Percentiles rank a stretch among this genome's conserved stretches.
These are phyloP conservation scores for Triticum aestivum DNA, from an alignment of 176 grass and related monocot species.

Conservation along the genomic window DNA sequence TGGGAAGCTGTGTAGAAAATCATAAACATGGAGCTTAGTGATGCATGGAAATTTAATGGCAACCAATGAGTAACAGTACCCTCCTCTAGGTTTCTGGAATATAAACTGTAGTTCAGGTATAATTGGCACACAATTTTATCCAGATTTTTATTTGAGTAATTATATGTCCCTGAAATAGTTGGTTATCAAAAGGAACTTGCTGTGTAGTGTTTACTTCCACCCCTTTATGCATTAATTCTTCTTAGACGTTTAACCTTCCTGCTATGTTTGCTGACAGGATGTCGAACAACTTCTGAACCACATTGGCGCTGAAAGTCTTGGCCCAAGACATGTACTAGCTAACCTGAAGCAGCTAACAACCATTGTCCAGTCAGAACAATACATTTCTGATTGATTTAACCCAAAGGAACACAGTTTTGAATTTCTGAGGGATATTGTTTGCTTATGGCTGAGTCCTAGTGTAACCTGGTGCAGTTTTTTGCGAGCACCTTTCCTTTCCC, in stretches of 20 bases:
- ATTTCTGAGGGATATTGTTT: constrained; percentile 16
- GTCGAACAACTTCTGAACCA: constrained; percentile 91
- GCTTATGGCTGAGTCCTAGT: constrained; percentile 16
- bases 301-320: constrained; percentile 78
- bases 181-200: neutral
- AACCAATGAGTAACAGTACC: neutral
- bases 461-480: constrained; percentile 42
- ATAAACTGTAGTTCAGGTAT: neutral
- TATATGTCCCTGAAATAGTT: neutral
- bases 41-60: neutral
- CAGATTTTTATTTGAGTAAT: neutral
- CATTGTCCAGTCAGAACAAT: constrained; percentile 70
- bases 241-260: neutral
- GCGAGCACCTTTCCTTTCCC: constrained; percentile 23
- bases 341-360: constrained; percentile 85
- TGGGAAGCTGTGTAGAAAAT: neutral
- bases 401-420: constrained; percentile 7
- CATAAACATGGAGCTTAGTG: neutral
- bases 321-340: constrained; percentile 85
- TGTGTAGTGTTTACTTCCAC: neutral
- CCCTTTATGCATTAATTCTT: neutral
- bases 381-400: constrained; percentile 45
- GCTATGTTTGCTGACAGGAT: constrained; percentile 38
- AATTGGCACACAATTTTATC: neutral
- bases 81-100: neutral